Conservation (phyloP, 129 eudicot genomes). For the Chrysanthemum seticuspe region DNA sequence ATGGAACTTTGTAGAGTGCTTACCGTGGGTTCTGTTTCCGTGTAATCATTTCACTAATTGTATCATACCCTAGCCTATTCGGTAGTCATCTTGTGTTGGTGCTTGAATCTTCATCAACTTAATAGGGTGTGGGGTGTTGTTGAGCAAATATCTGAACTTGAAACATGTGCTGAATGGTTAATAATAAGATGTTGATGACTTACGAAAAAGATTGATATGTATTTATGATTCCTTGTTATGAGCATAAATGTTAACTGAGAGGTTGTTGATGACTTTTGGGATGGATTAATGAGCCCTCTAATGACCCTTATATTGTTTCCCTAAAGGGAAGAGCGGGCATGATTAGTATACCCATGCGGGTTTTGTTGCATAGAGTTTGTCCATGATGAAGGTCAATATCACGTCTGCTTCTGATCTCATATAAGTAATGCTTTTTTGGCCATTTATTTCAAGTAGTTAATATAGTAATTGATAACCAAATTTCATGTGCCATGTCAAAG, state of each 20-base stretch:
- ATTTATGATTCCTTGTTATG: neutral
- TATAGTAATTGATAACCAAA: too few species aligned
- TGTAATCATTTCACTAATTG: too few species aligned
- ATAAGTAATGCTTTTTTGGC: neutral
- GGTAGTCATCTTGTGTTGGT: too few species aligned
- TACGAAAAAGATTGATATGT: neutral
- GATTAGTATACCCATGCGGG: neutral
- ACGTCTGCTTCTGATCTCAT: neutral
- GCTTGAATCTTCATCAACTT: neutral
- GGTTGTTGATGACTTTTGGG: neutral
- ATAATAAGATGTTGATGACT: neutral
- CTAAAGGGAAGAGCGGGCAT: neutral
- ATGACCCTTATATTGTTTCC: neutral
- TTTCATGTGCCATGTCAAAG: too few species aligned
- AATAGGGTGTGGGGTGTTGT: neutral
- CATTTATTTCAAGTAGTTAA: neutral
- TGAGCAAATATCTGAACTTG: slow-evolving; percentile 5
- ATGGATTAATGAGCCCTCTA: neutral
- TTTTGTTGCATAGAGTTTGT: neutral
- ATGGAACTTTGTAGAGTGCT: neutral
- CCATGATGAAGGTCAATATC: neutral
- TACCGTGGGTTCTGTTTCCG: neutral
- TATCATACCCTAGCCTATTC: too few species aligned
- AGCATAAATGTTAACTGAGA: neutral
- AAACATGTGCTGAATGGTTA: neutral